Evolutionary conservation across 352 stramenopile species (phyloP).

Genomic region (Globisporangium uncinulatum): DNA sequence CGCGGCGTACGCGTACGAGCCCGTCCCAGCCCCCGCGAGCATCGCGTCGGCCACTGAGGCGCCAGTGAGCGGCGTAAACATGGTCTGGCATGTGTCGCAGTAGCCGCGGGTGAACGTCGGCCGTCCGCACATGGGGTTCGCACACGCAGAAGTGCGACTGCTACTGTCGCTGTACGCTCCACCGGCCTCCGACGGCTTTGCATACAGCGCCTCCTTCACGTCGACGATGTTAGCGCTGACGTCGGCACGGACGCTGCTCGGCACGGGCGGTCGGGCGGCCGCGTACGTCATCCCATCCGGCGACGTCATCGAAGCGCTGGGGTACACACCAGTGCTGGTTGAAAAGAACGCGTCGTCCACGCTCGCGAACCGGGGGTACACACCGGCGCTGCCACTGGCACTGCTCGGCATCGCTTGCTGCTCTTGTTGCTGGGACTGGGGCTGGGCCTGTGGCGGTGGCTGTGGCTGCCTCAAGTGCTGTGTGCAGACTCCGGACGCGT

Average conservation of each 20-base stretch:
- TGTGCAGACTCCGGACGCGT: conserved; percentile 41
- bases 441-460: conserved; percentile 18
- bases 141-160: conserved; percentile 19
- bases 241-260: neutral
- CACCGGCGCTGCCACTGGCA: neutral
- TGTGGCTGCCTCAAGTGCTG: conserved; percentile 41
- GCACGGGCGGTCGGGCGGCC: neutral
- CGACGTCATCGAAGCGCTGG: neutral
- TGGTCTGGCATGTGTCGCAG: conserved; percentile 51
- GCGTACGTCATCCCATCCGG: conserved; percentile 1
- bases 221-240: conserved; percentile 10
- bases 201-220: conserved; percentile 22
- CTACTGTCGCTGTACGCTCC: conserved; percentile 11
- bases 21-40: neutral
- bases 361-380: conserved; percentile 6
- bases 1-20: conserved; percentile 17
- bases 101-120: conserved; percentile 52
- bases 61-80: conserved; percentile 50
- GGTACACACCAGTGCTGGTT: conserved; percentile 1
- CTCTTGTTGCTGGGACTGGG: conserved; percentile 3
- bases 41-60: conserved; percentile 25
- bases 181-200: conserved; percentile 14
- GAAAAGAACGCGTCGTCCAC: conserved; percentile 7
- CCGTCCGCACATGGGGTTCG: conserved; percentile 50
- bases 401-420: conserved; percentile 11